Evolutionary conservation across 2,329 filamentous ascomycete species (phyloP).

Genomic region (Zymoseptoria crescenta): DNA sequence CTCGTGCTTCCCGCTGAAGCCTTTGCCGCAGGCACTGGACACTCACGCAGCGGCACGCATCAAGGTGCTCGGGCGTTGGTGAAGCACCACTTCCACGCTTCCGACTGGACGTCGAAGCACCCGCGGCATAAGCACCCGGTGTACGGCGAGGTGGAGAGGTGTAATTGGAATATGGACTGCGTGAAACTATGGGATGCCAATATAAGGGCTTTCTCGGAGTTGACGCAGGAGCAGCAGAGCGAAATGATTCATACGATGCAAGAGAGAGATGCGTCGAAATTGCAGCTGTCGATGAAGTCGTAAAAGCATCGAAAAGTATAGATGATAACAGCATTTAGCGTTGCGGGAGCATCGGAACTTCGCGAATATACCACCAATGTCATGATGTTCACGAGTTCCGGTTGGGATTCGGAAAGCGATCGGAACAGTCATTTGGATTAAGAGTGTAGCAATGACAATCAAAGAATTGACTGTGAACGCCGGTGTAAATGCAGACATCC

Average conservation of each 20-base stretch:
- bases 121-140: conserved; percentile 59
- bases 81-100: conserved; percentile 67
- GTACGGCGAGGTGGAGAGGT: conserved; percentile 61
- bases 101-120: conserved; percentile 59
- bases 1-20: conserved; percentile 63
- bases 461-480: not conserved
- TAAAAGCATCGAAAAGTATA: not conserved
- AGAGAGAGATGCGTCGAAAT: not conserved
- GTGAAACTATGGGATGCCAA: conserved; percentile 59
- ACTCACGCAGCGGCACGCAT: conserved; percentile 64
- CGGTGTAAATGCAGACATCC: not conserved
- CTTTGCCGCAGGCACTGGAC: conserved; percentile 63
- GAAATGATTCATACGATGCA: conserved; percentile 5
- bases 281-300: too few species aligned
- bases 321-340: not conserved
- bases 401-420: not conserved
- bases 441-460: too few species aligned
- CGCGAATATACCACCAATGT: too few species aligned
- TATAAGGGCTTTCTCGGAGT: conserved; percentile 50
- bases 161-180: conserved; percentile 60
- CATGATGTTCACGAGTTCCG: too few species aligned
- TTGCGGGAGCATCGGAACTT: not conserved
- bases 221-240: conserved; percentile 53
- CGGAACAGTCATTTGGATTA: not conserved
- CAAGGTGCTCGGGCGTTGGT: conserved; percentile 57